Evolutionary conservation across 1,284 basidiomycete genomes (phyloP), one percentile per base, ranked within the genome.

Genomic region (Puccinia horiana): DNA sequence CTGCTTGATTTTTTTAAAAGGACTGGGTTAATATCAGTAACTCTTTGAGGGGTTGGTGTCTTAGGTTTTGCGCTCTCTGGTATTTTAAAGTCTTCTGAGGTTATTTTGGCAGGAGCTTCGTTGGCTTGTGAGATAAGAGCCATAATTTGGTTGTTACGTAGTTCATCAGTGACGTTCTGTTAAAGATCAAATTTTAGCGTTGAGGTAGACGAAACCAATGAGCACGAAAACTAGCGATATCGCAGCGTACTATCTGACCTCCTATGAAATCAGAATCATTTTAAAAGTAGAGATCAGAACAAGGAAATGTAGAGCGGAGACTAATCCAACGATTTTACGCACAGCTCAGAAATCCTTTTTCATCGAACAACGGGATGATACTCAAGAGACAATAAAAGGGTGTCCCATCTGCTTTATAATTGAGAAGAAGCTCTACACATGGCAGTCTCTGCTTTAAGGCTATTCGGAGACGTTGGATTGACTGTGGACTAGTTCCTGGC

Each of bases 331-430:
- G 3, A 44, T 8, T 84, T 16, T 84, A 76, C 83, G 83, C 81
- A 84, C 86, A 86, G 12, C 83, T 83, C 9, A 85, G 37, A 54
- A 83, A 77, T 1, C 85, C 86, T 5, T 58, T 32, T 1, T 81
- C 74, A 35, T 85, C 82, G 35, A 84, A 83, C n/a, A 86, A 83
- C 8, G 85, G 85, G 29, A 86, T 78, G 78, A 86, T 84, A 76
- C 76, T 84, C 26, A 86, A 81, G 3, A 86, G 80, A 75, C 84
- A 84, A 74, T 83, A 83, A 76, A 86, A 86, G 0, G 85, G 85
- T 23, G 65, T 83, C 73, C 83, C 84, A 56, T 79, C 83, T n/a
- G 44, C 72, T 4, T 77, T 69, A 58, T 86, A 87, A 76, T 87
- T 87, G 29, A 87, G 79, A 12, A 87, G 74, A 40, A 86, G 83